Percentiles rank a stretch among this genome's conserved stretches.
Evolutionary conservation across 2,329 filamentous ascomycete genomes (phyloP).

Genomic region (Periconia macrospinosa): DNA sequence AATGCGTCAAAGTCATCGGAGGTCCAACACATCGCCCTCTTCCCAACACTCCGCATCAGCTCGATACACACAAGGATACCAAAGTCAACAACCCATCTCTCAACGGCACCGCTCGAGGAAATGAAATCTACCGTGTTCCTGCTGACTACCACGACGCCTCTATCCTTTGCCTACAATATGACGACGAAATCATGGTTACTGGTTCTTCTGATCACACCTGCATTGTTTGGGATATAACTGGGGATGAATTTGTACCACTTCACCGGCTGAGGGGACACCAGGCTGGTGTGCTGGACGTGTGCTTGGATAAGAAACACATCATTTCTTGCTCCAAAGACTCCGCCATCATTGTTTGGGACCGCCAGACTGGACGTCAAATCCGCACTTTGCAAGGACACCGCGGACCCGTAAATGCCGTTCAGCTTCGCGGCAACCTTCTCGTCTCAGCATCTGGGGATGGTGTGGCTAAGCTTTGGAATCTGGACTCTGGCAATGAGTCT

Average conservation of each 20-base stretch:
- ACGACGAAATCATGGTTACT: slow-evolving; percentile 88
- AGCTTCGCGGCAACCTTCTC: slow-evolving; percentile 88
- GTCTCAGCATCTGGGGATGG: slow-evolving; percentile 95
- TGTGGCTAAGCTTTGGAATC: slow-evolving; percentile 92
- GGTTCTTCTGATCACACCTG: slow-evolving; percentile 91
- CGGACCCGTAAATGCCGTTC: slow-evolving; percentile 94
- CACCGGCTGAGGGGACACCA: slow-evolving; percentile 76
- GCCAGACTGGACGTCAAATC: slow-evolving; percentile 72
- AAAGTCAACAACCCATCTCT: slow-evolving; percentile 50
- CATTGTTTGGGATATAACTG: slow-evolving; percentile 88
- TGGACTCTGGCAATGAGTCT: slow-evolving; percentile 75
- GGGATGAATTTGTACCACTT: slow-evolving; percentile 65
- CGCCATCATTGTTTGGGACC: slow-evolving; percentile 93
- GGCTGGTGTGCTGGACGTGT: slow-evolving; percentile 89
- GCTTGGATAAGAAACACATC: slow-evolving; percentile 89
- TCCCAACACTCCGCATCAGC: slow-evolving; percentile 51
- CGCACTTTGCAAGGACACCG: slow-evolving; percentile 82
- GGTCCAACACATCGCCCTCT: slow-evolving; percentile 64
- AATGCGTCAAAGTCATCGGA: slow-evolving; percentile 85
- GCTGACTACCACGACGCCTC: slow-evolving; percentile 79
- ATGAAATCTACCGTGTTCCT: slow-evolving; percentile 51
- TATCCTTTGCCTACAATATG: slow-evolving; percentile 93
- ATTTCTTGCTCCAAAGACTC: slow-evolving; percentile 97
- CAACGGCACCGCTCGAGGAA: slow-evolving; percentile 51
- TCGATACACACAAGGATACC: slow-evolving; percentile 45